Evolutionary conservation across 2,329 filamentous ascomycete genomes (phyloP), one percentile per base, ranked within the genome.

Genomic region (Cadophora sp.): DNA sequence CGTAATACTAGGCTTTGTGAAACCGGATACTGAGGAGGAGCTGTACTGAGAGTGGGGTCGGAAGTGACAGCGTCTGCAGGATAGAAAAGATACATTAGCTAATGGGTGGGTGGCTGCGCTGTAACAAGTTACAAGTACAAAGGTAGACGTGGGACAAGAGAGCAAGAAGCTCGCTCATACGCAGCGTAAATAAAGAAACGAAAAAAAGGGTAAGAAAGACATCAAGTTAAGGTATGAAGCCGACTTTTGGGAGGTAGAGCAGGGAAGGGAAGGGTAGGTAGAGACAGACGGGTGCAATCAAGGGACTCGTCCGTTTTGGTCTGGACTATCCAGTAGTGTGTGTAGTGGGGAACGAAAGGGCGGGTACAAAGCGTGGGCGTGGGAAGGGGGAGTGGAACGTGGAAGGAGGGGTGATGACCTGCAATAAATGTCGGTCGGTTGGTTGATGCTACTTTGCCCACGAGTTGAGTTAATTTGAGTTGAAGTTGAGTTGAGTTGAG

Each of bases 41-140:
- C n/a, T 64, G 24, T 3, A 34, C 7, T 27, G 48, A 48, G 1
- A 29, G 34, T 64, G 48, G 29, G 48, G 61, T 53, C 29, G 26
- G 12, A 40, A 55, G 31, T 40, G 31, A 43, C 37, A 40, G 62
- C 48, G n/a, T 40, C 62, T 43, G 50, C n/a, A 55, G n/a, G 22
- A 55, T 24, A 27, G 7, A n/a, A 34, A 53, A 29, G 9, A 40
- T 31, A 27, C 26, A 27, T 64, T 46, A 64, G 62, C 53, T 64
- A 64, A 27, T 64, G 50, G 31, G 11, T 56, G 29, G 62, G 11
- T 56, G 29, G 62, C 37, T 16, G 24, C n/a, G 53, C 24, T 12
- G 50, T n/a, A 40, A 56, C 50, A 56, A 34, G n/a, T n/a, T n/a
- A n/a, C n/a, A n/a, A n/a, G n/a, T n/a, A n/a, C n/a, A n/a, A n/a